Percentiles rank a stretch among this genome's conserved stretches.
These are phyloP conservation scores for Anthracocystis walkeri DNA, from an alignment of 1,284 basidiomycete species.

Conservation along the genomic window DNA sequence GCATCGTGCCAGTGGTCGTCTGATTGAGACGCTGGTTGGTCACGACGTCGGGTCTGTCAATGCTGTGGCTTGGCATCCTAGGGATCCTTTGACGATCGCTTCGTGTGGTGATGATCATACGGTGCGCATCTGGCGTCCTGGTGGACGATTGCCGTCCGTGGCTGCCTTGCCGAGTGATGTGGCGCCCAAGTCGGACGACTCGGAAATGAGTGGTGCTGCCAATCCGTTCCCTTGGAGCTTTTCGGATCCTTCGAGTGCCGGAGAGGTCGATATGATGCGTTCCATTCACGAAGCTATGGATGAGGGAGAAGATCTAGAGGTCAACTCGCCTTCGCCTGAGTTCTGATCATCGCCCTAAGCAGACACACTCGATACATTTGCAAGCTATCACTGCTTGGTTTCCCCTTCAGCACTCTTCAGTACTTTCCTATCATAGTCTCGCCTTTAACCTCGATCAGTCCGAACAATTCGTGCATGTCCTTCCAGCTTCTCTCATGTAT, in stretches of 20 bases:
- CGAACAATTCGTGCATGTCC: slow-evolving; percentile 6
- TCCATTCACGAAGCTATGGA: slow-evolving; percentile 48
- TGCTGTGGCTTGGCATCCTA: slow-evolving; percentile 94
- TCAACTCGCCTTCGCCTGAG: slow-evolving; percentile 17
- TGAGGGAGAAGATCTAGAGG: slow-evolving; percentile 17
- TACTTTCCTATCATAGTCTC: background rate
- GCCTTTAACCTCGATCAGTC: background rate
- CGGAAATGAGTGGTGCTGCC: slow-evolving; percentile 38
- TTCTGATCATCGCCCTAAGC: slow-evolving; percentile 1
- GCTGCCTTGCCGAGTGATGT: slow-evolving; percentile 9
- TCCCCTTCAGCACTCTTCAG: background rate
- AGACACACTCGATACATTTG: background rate
- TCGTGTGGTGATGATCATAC: slow-evolving; percentile 68
- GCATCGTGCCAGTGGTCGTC: slow-evolving; percentile 85
- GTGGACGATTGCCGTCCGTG: slow-evolving; percentile 13
- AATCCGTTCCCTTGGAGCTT: slow-evolving; percentile 53
- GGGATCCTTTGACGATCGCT: slow-evolving; percentile 86
- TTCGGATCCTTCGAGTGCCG: slow-evolving; percentile 24
- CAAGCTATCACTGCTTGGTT: background rate
- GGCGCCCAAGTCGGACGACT: slow-evolving; percentile 42
- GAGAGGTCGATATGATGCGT: slow-evolving; percentile 40
- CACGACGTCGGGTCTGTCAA: slow-evolving; percentile 91
- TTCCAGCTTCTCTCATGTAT: background rate
- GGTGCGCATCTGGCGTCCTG: slow-evolving; percentile 62
- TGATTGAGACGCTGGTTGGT: slow-evolving; percentile 85